Conservation (phyloP, 176 grass and related monocot genomes). For the Musa troglodytarum region DNA sequence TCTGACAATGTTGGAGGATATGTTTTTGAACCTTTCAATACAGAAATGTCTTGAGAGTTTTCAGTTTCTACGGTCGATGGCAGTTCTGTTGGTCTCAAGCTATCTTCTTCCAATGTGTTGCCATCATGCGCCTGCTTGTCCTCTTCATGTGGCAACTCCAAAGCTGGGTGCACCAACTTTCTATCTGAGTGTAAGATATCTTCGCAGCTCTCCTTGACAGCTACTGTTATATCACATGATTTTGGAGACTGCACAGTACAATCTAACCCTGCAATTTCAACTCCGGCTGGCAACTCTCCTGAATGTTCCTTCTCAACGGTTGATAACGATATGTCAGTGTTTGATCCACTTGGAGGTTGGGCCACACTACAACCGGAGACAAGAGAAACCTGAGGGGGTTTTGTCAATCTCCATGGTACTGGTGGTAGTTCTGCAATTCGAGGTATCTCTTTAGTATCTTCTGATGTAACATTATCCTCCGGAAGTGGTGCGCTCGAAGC, state of each 20-base stretch:
- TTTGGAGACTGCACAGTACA: neutral
- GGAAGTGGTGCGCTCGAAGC: neutral
- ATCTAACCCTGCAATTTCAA: neutral
- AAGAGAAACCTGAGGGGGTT: conserved; percentile 33
- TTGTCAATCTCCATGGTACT: conserved; percentile 48
- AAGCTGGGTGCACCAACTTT: neutral
- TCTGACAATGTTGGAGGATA: neutral
- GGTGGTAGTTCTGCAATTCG: conserved; percentile 61
- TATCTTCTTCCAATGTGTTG: neutral
- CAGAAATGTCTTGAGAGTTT: neutral
- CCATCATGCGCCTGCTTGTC: neutral
- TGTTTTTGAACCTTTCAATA: neutral
- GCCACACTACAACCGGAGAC: conserved; percentile 36
- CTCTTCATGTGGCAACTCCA: neutral
- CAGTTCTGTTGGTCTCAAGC: neutral
- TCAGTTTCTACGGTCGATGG: neutral
- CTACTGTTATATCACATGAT: neutral
- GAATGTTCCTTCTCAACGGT: neutral
- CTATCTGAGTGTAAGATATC: neutral
- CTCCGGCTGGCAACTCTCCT: too few species aligned
- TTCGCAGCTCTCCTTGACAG: neutral
- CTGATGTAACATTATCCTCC: conserved; percentile 14
- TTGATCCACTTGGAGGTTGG: conserved; percentile 26
- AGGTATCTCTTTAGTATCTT: conserved; percentile 29
- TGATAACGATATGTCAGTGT: neutral